Evolutionary conservation across 495 filamentous ascomycete species (phyloP).

Genomic region (Cudoniella acicularis): DNA sequence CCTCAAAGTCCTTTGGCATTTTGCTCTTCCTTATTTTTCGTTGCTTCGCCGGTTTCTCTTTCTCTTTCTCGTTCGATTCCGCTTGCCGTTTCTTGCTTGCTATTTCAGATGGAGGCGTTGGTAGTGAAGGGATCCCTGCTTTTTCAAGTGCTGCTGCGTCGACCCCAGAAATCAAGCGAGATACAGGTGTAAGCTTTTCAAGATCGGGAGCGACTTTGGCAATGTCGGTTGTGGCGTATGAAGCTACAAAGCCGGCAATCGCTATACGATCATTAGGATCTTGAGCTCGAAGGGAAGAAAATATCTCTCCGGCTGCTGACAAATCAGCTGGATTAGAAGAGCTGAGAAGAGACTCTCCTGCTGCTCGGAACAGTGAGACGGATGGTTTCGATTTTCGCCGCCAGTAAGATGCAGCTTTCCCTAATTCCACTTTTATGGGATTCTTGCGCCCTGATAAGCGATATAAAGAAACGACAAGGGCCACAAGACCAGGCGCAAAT

Average conservation of each 20-base stretch:
- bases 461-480: constrained; percentile 79
- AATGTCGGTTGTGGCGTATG: constrained; percentile 66
- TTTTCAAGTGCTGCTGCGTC: constrained; percentile 69
- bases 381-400: constrained; percentile 42
- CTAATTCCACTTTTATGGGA: constrained; percentile 66
- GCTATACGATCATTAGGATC: constrained; percentile 62
- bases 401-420: constrained; percentile 85
- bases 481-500: constrained; percentile 82
- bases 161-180: constrained; percentile 60
- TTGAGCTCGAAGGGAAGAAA: constrained; percentile 59
- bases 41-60: constrained; percentile 44
- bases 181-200: constrained; percentile 59
- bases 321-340: constrained; percentile 66
- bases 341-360: constrained; percentile 73
- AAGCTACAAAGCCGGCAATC: constrained; percentile 78
- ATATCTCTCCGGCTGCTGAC: constrained; percentile 66
- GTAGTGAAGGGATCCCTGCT: constrained; percentile 67
- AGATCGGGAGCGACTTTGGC: constrained; percentile 56
- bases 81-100: constrained; percentile 53
- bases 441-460: constrained; percentile 70
- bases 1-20: constrained; percentile 74
- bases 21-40: constrained; percentile 65
- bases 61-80: constrained; percentile 44
- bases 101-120: constrained; percentile 31
- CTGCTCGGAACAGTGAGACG: constrained; percentile 65